Evolutionary conservation across 768 basidiomycete genomes (phyloP), one percentile per base, ranked within the genome.

Genomic region (Tylopilus vinaceipallidus): DNA sequence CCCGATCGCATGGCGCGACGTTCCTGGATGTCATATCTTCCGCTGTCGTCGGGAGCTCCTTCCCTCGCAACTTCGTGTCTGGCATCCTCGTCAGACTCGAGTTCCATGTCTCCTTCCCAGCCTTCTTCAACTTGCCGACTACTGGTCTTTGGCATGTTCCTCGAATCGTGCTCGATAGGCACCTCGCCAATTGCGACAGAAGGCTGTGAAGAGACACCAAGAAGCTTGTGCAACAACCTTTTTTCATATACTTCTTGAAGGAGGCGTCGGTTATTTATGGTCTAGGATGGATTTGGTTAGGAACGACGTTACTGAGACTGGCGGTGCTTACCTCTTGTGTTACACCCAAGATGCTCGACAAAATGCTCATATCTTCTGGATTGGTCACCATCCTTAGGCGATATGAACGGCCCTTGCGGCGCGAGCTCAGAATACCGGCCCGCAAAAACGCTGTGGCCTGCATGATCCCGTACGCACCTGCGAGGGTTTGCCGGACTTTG

Each of bases 401-500:
- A 29, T 78, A 63, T 7, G 75, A 71, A 3, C 74, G 75, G 2
- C 83, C 79, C 34, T 75, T 68, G 23, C 73, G 76, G 13, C 81
- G 75, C 12, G 88, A 74, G 39, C 70, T 74, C 35, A 92, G 70
- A 38, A 86, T 77, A 8, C 81, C 80, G 13, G 84, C 84, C 19
- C 80, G 77, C 53, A 80, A 54, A 59, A 82, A 90, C 29, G 90
- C 77, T 2, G 84, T 79, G 0, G 88, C 77, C n/a, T 85, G 84
- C 63, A 99, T 74, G 35, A 90, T 88, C 23, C 74, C 77, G 64
- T 79, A 76, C 14, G 88, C 95, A 2, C 95, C 95, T 0, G 88
- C 85, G 52, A 98, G 78, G 3, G 91, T 87, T 42, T 82, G 80
- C 20, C 84, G 83, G 33, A 98, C 93, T 61, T 84, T 86, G 23